Evolutionary conservation across 371 early-diverging fungal species (phyloP).

Genomic region (Haplosporangium sp.): DNA sequence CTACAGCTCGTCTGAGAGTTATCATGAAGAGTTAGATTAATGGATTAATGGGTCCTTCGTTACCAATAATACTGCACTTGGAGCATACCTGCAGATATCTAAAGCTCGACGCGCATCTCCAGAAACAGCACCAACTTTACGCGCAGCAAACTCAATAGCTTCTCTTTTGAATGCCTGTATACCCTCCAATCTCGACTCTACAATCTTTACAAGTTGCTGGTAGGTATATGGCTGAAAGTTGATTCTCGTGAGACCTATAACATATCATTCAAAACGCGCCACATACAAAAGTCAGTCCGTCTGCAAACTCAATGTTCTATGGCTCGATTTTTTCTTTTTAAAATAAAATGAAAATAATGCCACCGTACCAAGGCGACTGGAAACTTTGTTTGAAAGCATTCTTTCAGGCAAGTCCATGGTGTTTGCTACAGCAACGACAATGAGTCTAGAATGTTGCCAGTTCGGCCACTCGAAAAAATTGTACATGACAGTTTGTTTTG

Average conservation of each 20-base stretch:
- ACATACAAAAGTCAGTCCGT: not conserved
- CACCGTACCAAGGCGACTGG: conserved; percentile 87
- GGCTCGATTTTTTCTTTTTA: not conserved
- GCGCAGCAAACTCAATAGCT: conserved; percentile 94
- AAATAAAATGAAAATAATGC: not conserved
- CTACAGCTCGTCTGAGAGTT: conserved; percentile 77
- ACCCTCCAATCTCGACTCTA: conserved; percentile 81
- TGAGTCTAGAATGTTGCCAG: conserved; percentile 80
- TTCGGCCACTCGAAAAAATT: conserved; percentile 99
- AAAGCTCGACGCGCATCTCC: conserved; percentile 98
- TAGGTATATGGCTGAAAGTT: conserved; percentile 92
- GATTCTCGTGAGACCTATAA: conserved; percentile 82
- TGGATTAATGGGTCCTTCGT: too few relatives aligned
- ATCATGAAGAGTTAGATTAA: not conserved
- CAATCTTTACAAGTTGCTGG: conserved; percentile 86
- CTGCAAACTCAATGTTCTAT: too few relatives aligned
- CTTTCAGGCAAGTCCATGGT: conserved; percentile 99
- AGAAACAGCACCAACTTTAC: conserved; percentile 94
- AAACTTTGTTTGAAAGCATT: conserved; percentile 90
- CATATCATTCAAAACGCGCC: conserved; percentile 3
- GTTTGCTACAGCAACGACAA: conserved; percentile 98
- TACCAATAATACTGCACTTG: not conserved
- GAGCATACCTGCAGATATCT: conserved; percentile 86
- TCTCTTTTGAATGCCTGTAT: conserved; percentile 80
- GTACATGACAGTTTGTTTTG: conserved; percentile 95